Base-by-base conservation (phyloP, 768 basidiomycete species). In the Chalciporus piperatus region DNA sequence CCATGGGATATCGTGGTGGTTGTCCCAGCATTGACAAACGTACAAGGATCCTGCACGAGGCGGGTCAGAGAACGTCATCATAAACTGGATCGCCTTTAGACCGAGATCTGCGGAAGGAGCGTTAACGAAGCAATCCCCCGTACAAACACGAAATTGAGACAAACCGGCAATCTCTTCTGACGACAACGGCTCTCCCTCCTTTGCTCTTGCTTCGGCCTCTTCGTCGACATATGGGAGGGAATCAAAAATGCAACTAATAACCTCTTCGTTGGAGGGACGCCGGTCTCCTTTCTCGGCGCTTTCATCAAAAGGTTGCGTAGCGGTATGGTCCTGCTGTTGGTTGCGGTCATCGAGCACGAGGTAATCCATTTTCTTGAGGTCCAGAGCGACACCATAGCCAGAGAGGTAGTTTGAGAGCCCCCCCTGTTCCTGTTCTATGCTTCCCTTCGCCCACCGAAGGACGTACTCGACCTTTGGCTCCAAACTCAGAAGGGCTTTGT, bases 311-410 rank as follows among this genome's bases (percentile, higher is more conserved):
- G 37, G 19, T 11, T 47, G 53, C 10, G 47, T 17, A 17, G 39
- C 22, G 1, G 47, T 12, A 19, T 44, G 37, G 0, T 23, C 41
- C 13, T 55, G 38, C 50, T 51, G 67, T 56, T 60, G 56, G 65
- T 68, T 62, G 41, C 97, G 75, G 66, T 99, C 97, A 63, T 99
- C 97, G 8, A 98, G 72, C 4, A 87, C 93, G 12, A 98, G 79
- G 65, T 98, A 99, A 61, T 99, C 97, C 78, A 83, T 97, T 73
- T 95, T 97, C 76, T 99, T 99, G 59, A 99, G 70, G 59, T 96
- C 92, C 47, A 99, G 73, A 19, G 88, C 78, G 7, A 95, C 95
- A 3, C 97, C 97, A 59, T 92, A 99, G 5, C 96, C 96, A 3
- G 88, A 84, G 8, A 99, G 72, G 61, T 79, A 76, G 51, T 70